Evolutionary conservation across 2,329 filamentous ascomycete genomes (phyloP).

Genomic region (Penicillium sp.): DNA sequence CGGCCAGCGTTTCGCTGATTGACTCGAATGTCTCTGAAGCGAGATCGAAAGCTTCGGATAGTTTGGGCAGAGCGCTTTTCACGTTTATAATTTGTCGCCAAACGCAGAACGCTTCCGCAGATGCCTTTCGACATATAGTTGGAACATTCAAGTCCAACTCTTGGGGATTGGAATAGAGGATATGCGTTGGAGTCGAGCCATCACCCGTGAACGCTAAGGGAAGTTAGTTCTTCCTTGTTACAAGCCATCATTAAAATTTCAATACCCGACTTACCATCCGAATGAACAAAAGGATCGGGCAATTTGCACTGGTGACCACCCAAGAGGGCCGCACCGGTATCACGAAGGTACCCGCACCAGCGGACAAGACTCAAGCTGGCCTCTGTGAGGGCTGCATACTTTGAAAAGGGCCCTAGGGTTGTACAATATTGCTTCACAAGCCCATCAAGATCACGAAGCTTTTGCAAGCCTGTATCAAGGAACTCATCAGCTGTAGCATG

Average conservation of each 20-base stretch:
- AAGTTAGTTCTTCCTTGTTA: not conserved
- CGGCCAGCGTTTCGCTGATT: not conserved
- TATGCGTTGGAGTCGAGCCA: not conserved
- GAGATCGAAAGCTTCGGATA: not conserved
- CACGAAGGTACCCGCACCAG: slow-evolving; percentile 25
- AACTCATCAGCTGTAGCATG: slow-evolving; percentile 10
- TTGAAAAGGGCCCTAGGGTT: slow-evolving; percentile 17
- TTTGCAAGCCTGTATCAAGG: slow-evolving; percentile 15
- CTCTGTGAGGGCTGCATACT: slow-evolving; percentile 17
- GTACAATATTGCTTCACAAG: slow-evolving; percentile 18
- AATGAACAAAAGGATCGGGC: slow-evolving; percentile 2
- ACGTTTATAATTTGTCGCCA: slow-evolving; percentile 19
- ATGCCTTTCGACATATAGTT: slow-evolving; percentile 11
- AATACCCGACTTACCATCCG: slow-evolving; percentile 2
- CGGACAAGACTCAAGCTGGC: slow-evolving; percentile 19
- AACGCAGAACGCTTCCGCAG: slow-evolving; percentile 13
- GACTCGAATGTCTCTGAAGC: not conserved
- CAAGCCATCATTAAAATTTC: not conserved
- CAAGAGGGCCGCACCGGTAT: slow-evolving; percentile 22
- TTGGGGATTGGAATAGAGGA: not conserved
- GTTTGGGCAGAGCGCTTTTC: not conserved
- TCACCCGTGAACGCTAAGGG: not conserved
- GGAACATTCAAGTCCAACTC: slow-evolving; percentile 10
- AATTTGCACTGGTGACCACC: slow-evolving; percentile 15
- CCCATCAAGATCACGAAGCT: slow-evolving; percentile 10